Conservation (phyloP, 352 stramenopile genomes). For the Phytophthora sojae region DNA sequence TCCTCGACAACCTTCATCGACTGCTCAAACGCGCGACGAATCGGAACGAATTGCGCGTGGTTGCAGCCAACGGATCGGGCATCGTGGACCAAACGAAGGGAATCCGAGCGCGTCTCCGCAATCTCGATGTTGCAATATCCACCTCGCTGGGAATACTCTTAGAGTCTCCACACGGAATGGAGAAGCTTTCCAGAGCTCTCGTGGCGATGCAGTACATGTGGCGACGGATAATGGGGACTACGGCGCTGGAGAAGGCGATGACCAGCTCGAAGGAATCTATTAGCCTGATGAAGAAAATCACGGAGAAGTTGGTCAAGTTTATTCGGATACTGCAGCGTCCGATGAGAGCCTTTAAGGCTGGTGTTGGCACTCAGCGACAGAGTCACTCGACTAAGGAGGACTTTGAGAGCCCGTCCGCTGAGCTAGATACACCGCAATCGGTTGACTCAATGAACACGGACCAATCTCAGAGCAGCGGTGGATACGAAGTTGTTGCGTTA, state of each 20-base stretch:
- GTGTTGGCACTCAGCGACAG: neutral
- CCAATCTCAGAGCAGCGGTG: conserved; percentile 7
- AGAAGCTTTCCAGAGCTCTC: conserved; percentile 40
- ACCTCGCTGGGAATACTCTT: conserved; percentile 23
- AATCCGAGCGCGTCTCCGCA: conserved; percentile 31
- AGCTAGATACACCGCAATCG: neutral
- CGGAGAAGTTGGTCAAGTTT: conserved; percentile 16
- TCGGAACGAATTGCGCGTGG: conserved; percentile 55
- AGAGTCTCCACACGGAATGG: conserved; percentile 20
- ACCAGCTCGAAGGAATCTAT: conserved; percentile 16
- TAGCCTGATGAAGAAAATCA: conserved; percentile 27
- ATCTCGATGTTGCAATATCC: conserved; percentile 39
- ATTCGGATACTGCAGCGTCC: conserved; percentile 2
- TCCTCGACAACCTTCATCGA: conserved; percentile 55
- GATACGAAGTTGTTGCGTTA: neutral
- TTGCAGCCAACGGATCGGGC: conserved; percentile 44
- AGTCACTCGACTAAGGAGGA: neutral
- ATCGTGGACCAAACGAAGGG: conserved; percentile 45
- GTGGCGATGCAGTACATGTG: conserved; percentile 57
- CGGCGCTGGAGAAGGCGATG: conserved; percentile 41
- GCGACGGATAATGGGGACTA: conserved; percentile 38
- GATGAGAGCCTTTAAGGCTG: neutral
- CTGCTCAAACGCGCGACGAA: conserved; percentile 50
- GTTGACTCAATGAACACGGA: conserved; percentile 13
- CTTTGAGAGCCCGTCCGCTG: conserved; percentile 10